phyloP scores from a whole-genome alignment of 2,329 filamentous ascomycete genomes.

The Canariomyces notabilis region DNA sequence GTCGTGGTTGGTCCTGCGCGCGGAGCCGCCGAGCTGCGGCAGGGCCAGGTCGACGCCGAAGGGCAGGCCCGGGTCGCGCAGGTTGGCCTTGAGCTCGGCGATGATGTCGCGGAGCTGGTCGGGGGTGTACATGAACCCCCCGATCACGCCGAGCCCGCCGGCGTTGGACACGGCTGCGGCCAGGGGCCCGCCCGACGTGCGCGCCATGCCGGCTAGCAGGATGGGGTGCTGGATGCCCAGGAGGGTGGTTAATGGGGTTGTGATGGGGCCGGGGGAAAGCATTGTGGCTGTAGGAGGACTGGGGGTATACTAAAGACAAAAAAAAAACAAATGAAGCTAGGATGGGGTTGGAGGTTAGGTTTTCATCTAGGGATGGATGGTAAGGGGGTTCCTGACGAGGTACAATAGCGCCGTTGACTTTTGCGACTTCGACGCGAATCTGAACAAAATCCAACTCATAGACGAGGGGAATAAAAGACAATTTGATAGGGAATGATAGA shows the following conservation, averaged over 20 bases:
- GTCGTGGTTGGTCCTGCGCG: conserved; percentile 89
- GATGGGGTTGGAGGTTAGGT: too few species aligned
- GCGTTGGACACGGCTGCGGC: conserved; percentile 86
- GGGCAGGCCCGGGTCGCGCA: conserved; percentile 62
- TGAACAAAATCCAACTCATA: too few species aligned
- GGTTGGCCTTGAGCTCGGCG: conserved; percentile 74
- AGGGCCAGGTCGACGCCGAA: conserved; percentile 91
- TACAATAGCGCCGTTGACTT: too few species aligned
- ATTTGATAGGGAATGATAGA: too few species aligned
- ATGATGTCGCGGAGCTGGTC: conserved; percentile 73
- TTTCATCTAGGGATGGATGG: too few species aligned
- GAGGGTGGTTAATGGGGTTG: conserved; percentile 72
- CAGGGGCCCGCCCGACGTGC: conserved; percentile 70
- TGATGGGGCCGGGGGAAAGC: conserved; percentile 51
- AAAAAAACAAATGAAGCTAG: too few species aligned
- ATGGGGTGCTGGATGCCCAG: conserved; percentile 84
- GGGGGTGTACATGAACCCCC: conserved; percentile 68
- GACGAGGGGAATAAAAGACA: too few species aligned
- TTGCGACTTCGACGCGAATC: too few species aligned
- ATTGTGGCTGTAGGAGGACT: conserved; percentile 30
- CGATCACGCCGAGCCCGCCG: conserved; percentile 74
- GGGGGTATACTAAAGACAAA: not conserved
- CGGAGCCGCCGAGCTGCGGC: conserved; percentile 77
- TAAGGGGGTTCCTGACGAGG: too few species aligned
- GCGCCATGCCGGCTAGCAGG: conserved; percentile 90